Conservation (phyloP, 1,284 basidiomycete genomes). For the Austropuccinia psidii region DNA sequence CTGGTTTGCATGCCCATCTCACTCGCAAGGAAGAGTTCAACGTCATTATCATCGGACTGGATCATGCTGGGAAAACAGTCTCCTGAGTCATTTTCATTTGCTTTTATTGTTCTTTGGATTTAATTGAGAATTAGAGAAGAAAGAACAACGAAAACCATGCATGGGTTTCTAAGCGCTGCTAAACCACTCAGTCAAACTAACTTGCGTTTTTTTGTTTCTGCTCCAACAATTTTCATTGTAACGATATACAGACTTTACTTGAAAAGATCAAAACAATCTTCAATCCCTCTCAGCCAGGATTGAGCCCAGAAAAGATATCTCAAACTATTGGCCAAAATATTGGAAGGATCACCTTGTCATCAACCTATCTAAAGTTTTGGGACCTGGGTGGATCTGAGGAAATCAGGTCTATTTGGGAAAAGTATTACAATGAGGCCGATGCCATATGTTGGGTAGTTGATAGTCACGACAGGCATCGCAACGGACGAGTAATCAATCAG, state of each 20-base stretch:
- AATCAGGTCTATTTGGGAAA: conserved; percentile 32
- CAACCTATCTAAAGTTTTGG: conserved; percentile 17
- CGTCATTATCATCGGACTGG: conserved; percentile 29
- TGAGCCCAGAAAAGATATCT: conserved; percentile 11
- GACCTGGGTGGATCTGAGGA: conserved; percentile 28
- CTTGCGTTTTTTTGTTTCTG: background rate
- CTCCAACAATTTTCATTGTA: background rate
- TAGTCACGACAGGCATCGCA: conserved; percentile 6
- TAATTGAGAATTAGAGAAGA: background rate
- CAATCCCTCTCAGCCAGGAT: conserved; percentile 18
- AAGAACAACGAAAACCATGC: too few species aligned
- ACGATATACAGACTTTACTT: conserved; percentile 9
- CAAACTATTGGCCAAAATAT: conserved; percentile 31
- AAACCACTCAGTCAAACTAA: too few species aligned
- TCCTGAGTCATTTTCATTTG: background rate
- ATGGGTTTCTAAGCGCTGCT: too few species aligned
- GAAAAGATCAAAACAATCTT: conserved; percentile 32
- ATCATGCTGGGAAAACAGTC: conserved; percentile 36
- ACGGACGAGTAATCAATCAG: background rate
- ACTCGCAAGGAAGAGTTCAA: conserved; percentile 36
- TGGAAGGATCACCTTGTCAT: conserved; percentile 26
- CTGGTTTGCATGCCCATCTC: conserved; percentile 32
- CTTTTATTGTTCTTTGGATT: background rate
- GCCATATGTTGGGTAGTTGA: conserved; percentile 35
- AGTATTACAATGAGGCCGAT: conserved; percentile 33